Evolutionary conservation across 2,329 filamentous ascomycete species (phyloP), one percentile per base, ranked within the genome.

Genomic region (Lasiodiplodia sp.): DNA sequence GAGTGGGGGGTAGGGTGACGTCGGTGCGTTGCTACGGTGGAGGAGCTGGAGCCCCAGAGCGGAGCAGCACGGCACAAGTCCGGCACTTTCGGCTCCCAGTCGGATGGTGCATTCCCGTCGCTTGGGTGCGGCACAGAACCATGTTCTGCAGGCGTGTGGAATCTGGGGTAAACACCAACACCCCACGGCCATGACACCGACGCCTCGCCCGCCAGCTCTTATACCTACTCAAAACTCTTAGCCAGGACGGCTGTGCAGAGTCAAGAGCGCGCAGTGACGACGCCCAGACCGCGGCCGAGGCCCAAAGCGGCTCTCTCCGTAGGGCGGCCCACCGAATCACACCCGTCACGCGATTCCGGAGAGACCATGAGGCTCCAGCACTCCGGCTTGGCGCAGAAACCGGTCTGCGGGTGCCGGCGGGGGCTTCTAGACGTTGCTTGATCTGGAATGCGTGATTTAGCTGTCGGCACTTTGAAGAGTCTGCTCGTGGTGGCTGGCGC

Each of bases 21-120:
- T 58, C 57, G 57, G 57, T 47, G 38, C 38, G 57, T 14, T 31
- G 12, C 7, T 25, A 44, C 28, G 44, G 40, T 51, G 58, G 40
- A 51, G 44, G 31, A 64, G 60, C 60, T 64, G 60, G 60, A 64
- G 60, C 60, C 11, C 44, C 44, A 31, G 60, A 64, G 44, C 47
- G 60, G 60, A 64, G 60, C 40, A 21, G 16, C 6, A 10, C n/a
- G 40, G 58, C 58, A 51, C 58, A 49, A 51, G 18, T 34, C 18
- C 58, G 58, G 58, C 38, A 28, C 8, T 21, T 23, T 4, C 10
- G 44, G 44, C 31, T 38, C 47, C 21, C 18, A 53, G 47, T 25
- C n/a, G 44, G 44, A 18, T 52, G 28, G n/a, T 16, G 23, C 44
- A 28, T 25, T 49, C 31, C 7, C n/a, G 23, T n/a, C 23, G 28